Evolutionary conservation across 2,329 filamentous ascomycete genomes (phyloP), one percentile per base, ranked within the genome.

Genomic region (Chalaropsis thielavioides): DNA sequence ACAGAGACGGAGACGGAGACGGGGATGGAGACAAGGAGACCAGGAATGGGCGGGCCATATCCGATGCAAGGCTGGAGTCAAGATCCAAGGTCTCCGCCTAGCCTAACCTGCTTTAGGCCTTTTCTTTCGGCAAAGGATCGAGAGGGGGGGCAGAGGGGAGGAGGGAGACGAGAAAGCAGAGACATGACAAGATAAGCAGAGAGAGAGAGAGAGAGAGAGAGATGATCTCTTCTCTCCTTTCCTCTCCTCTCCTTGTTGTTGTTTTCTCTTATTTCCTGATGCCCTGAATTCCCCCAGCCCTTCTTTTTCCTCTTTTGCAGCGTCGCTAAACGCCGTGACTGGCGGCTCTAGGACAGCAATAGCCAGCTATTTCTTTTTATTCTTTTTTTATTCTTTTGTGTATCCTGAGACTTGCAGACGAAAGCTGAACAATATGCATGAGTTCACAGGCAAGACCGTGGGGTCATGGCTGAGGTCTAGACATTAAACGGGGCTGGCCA

Each of bases 91-190:
- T 35, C 13, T 58, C 31, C 13, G 46, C 24, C 51, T 17, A 35
- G 24, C 13, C 24, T 58, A 35, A 58, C 27, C 51, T 58, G 24
- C 27, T 58, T 58, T 35, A 58, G 51, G 51, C 17, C 22, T 31
- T 19, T 31, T 58, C 27, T 58, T 58, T 58, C 51, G 51, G 51
- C 27, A 56, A 56, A 58, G 51, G 51, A 35, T 58, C 31, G 51
- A 38, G 51, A 58, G 35, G 51, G 24, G 24, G 51, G 51, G n/a
- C n/a, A 13, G 51, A 27, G 22, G 24, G 51, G 51, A 51, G 31
- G 51, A 35, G 17, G 24, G 15, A n/a, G 27, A 35, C 17, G 6
- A 35, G 27, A 7, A 58, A 31, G 24, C 10, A 56, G 51, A 31
- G 22, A 27, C 22, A 27, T 1, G 49, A 24, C 17, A n/a, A 49